These are phyloP conservation scores for Pseudevernia furfuracea DNA, from an alignment of 495 filamentous ascomycete species.

Conservation along the genomic window DNA sequence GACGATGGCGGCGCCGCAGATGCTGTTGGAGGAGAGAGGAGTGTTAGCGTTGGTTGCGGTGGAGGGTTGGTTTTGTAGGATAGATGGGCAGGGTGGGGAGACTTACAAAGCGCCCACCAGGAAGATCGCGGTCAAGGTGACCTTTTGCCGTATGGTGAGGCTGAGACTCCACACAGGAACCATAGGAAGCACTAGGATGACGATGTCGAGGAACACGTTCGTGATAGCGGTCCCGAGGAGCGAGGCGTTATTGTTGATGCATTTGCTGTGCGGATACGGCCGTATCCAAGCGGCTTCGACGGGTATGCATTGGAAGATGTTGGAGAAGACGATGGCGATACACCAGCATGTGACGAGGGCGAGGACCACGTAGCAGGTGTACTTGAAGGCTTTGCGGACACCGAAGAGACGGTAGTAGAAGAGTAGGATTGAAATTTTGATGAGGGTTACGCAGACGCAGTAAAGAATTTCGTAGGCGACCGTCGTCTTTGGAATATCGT, in stretches of 20 bases:
- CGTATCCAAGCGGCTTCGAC: conserved; percentile 7
- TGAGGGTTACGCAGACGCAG: conserved; percentile 22
- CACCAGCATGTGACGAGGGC: conserved; percentile 7
- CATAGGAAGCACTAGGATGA: conserved; percentile 29
- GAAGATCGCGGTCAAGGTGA: not conserved
- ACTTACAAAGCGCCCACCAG: not conserved
- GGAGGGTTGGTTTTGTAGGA: not conserved
- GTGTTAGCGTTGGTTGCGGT: not conserved
- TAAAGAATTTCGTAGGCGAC: conserved; percentile 26
- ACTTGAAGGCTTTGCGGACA: conserved; percentile 6
- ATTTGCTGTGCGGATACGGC: conserved; percentile 7
- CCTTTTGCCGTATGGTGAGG: not conserved
- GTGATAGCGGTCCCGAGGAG: conserved; percentile 21
- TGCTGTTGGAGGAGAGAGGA: not conserved
- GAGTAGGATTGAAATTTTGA: conserved; percentile 27
- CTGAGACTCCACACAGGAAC: conserved; percentile 24
- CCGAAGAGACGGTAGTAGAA: conserved; percentile 31
- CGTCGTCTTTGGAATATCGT: not conserved
- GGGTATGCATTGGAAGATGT: conserved; percentile 14
- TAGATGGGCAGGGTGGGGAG: too few relatives aligned
- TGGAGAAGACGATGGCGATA: conserved; percentile 1
- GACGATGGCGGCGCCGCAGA: conserved; percentile 1
- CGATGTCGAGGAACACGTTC: conserved; percentile 27
- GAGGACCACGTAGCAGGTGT: conserved; percentile 1
- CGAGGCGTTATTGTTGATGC: conserved; percentile 14